Percentiles rank a stretch among this genome's conserved stretches.
phyloP scores from a whole-genome alignment of 2,329 filamentous ascomycete genomes.

The Arthrobotrys conoides region DNA sequence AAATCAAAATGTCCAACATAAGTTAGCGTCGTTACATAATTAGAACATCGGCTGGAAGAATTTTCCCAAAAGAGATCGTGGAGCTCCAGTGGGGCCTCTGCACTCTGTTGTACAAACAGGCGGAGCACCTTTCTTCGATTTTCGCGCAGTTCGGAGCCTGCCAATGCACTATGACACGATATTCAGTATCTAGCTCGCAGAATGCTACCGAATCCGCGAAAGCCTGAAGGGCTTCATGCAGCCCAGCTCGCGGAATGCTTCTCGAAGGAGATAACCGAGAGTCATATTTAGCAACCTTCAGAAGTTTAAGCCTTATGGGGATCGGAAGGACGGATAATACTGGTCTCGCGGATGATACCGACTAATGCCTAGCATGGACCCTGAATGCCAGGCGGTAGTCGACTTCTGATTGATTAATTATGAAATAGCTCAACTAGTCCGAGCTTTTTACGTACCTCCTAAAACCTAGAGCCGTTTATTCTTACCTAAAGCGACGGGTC shows the following conservation, averaged over 20 bases:
- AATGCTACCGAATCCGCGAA: slow-evolving; percentile 26
- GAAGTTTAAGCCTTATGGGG: slow-evolving; percentile 17
- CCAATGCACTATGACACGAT: slow-evolving; percentile 8
- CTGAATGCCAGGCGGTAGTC: too few relatives aligned
- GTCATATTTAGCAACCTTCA: slow-evolving; percentile 1
- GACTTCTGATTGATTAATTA: too few relatives aligned
- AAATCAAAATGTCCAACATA: slow-evolving; percentile 8
- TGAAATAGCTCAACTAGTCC: background rate
- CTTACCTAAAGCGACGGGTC: background rate
- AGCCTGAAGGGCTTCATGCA: background rate
- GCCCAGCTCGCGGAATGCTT: slow-evolving; percentile 34
- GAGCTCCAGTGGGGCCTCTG: background rate
- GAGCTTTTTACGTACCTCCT: background rate
- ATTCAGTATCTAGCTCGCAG: slow-evolving; percentile 23
- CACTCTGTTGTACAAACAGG: slow-evolving; percentile 18
- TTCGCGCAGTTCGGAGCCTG: slow-evolving; percentile 35
- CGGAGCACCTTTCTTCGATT: slow-evolving; percentile 11
- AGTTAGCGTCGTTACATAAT: slow-evolving; percentile 12
- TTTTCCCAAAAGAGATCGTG: slow-evolving; percentile 35
- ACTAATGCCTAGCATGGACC: background rate
- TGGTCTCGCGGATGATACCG: too few relatives aligned
- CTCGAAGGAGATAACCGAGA: slow-evolving; percentile 43
- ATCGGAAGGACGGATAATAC: background rate
- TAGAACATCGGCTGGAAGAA: slow-evolving; percentile 48
- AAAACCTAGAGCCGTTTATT: background rate